Base-by-base conservation (phyloP, 2,329 filamentous ascomycete species). In the Ramichloridium luteum region DNA sequence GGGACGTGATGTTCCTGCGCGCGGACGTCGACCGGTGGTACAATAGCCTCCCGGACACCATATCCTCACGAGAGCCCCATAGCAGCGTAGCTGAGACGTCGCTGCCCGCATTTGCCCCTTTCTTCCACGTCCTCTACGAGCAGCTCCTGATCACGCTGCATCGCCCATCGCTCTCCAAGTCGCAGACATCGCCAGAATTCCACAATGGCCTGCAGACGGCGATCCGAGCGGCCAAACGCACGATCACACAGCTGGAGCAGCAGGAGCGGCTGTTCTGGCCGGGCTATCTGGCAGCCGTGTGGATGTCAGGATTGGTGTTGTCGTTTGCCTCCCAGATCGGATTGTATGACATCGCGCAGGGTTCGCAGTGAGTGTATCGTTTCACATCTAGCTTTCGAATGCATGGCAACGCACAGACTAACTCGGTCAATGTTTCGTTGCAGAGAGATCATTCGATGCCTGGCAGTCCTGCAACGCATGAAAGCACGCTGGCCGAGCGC, bases 271-370 rank as follows among this genome's bases (percentile, higher is more conserved):
- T 47, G 8, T 45, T 44, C 25, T 59, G 55, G 56, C 56, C 56
- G 0, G 52, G 53, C 0, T 51, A 50, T 8, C 40, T 59, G 15
- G 55, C 56, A 1, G 50, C 54, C 1, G 40, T 46, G 0, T 59
- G 56, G 56, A 59, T 58, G 53, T 49, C 53, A 5, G 55, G 57
- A 5, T 42, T 59, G 1, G 49, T 57, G 4, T 38, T 59, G 5
- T 53, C 54, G 2, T 57, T 57, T 35, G 51, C 54, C 5, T 45
- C 44, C 20, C 44, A 51, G n/a, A 39, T 56, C 13, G 43, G 46
- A 6, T 34, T 50, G 5, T 56, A 55, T 16, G 40, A 39, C 22
- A 41, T 42, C 14, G 32, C 25, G 3, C 42, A 47, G 34, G 44
- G 42, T 27, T 45, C 42, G 16, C 39, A 41, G 39, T 41, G 25